phyloP scores from a whole-genome alignment of 352 stramenopile genomes.

The Globisporangium radiosum region DNA sequence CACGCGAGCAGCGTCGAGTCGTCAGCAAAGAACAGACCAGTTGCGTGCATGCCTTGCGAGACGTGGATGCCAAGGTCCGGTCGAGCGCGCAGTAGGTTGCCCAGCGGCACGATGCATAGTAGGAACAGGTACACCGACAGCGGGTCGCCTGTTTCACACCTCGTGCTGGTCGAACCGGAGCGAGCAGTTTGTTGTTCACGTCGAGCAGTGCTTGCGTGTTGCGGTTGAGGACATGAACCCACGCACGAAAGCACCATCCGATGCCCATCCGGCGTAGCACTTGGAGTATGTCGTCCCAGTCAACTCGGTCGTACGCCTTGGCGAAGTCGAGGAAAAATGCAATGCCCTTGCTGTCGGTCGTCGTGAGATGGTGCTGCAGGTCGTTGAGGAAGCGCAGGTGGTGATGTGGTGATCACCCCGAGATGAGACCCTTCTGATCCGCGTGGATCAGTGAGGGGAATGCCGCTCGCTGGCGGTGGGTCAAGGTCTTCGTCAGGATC shows the following conservation, averaged over 20 bases:
- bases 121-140: conserved; percentile 17
- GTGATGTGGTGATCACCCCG: background rate
- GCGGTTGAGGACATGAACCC: conserved; percentile 12
- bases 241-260: conserved; percentile 8
- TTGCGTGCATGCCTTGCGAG: background rate
- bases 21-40: conserved; percentile 17
- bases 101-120: conserved; percentile 17
- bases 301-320: conserved; percentile 22
- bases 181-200: conserved; percentile 13
- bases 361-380: conserved; percentile 13
- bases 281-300: conserved; percentile 13
- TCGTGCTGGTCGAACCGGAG: conserved; percentile 3
- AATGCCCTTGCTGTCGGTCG: conserved; percentile 2
- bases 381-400: conserved; percentile 13
- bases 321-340: conserved; percentile 20
- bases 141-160: conserved; percentile 23
- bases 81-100: conserved; percentile 9
- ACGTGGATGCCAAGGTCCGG: conserved; percentile 7
- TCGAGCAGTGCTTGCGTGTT: conserved; percentile 6
- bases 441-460: conserved; percentile 9
- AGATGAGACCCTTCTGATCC: conserved; percentile 12
- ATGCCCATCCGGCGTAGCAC: conserved; percentile 15
- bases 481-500: conserved; percentile 13
- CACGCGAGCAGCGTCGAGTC: conserved; percentile 14
- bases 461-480: background rate